Evolutionary conservation across 495 filamentous ascomycete genomes (phyloP).

Genomic region (Apodospora peruviana): DNA sequence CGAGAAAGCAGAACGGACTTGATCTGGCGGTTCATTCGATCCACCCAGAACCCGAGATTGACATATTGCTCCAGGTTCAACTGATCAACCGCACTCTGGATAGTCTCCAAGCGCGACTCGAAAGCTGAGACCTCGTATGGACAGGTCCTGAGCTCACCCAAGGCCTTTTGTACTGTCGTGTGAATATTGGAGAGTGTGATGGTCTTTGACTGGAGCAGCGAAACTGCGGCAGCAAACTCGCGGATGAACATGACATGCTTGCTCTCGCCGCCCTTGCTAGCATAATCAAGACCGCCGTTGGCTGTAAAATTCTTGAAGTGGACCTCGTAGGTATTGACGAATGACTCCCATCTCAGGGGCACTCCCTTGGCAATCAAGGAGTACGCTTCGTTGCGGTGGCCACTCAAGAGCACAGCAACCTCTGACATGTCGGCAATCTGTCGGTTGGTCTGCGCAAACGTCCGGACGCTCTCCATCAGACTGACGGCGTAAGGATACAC

Average conservation of each 20-base stretch:
- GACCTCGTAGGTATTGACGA: conserved; percentile 92
- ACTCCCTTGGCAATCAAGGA: conserved; percentile 76
- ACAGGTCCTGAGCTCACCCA: conserved; percentile 78
- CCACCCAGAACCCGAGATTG: conserved; percentile 85
- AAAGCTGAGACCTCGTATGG: conserved; percentile 73
- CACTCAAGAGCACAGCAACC: conserved; percentile 78
- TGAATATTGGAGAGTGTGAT: conserved; percentile 71
- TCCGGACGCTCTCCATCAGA: conserved; percentile 94
- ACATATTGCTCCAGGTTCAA: conserved; percentile 92
- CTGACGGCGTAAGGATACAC: conserved; percentile 97
- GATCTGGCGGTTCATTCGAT: conserved; percentile 76
- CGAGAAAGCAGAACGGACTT: conserved; percentile 69
- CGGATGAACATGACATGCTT: conserved; percentile 94
- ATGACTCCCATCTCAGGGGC: conserved; percentile 90
- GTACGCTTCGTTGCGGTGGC: conserved; percentile 86
- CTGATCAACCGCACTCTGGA: conserved; percentile 88
- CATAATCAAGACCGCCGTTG: conserved; percentile 56
- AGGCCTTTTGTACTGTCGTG: conserved; percentile 73
- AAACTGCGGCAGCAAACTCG: conserved; percentile 81
- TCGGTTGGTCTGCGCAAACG: conserved; percentile 77
- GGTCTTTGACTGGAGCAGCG: conserved; percentile 81
- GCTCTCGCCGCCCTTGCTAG: conserved; percentile 64
- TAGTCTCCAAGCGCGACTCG: conserved; percentile 68
- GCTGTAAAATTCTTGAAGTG: conserved; percentile 61
- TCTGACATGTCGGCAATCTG: conserved; percentile 77